Conservation (phyloP, 148 eudicot species). For the Agrostemma githago region DNA sequence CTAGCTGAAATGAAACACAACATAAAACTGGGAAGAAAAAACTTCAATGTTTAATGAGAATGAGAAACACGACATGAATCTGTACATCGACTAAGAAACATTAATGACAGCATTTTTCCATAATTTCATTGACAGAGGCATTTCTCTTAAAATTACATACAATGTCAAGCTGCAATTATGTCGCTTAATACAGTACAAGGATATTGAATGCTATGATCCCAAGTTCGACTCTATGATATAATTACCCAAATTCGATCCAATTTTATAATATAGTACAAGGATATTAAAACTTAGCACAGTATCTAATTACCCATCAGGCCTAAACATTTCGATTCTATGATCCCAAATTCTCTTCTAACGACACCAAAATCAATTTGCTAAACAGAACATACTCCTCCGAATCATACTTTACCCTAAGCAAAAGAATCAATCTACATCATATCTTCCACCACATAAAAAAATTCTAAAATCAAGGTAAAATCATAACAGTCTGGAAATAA, state of each 20-base stretch:
- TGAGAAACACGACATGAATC: background rate
- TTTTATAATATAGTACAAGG: background rate
- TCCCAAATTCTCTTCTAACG: background rate
- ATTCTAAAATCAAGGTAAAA: background rate
- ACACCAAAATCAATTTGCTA: background rate
- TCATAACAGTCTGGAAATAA: too few relatives aligned
- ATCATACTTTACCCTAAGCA: background rate
- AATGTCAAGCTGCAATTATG: background rate
- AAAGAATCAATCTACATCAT: background rate
- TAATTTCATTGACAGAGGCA: background rate
- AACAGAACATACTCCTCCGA: too few relatives aligned
- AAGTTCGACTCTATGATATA: too few relatives aligned
- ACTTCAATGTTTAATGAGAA: background rate
- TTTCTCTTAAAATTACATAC: background rate
- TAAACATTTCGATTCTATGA: background rate
- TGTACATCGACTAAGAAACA: background rate
- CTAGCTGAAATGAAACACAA: slow-evolving; percentile 6
- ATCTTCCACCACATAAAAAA: background rate
- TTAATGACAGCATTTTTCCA: background rate
- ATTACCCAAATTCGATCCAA: too few relatives aligned
- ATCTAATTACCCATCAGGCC: background rate
- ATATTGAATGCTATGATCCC: background rate
- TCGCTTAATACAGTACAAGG: background rate
- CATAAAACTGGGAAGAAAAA: background rate
- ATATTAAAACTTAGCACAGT: background rate